Evolutionary conservation across 116 monocot genomes (phyloP).

Genomic region (Zostera marina): DNA sequence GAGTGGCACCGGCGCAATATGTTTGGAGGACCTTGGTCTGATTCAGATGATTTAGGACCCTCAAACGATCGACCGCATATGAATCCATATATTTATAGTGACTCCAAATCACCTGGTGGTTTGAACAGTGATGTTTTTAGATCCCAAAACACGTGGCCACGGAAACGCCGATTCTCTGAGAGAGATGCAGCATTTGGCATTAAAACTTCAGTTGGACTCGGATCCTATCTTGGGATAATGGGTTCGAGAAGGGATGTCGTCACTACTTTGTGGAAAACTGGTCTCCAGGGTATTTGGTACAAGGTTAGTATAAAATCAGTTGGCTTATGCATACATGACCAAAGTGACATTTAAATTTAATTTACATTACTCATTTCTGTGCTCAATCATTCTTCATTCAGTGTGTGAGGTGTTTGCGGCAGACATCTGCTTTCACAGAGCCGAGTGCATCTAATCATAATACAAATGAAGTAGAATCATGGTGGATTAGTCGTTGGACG

Average conservation of each 20-base stretch:
- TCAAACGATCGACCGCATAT: conserved; percentile 29
- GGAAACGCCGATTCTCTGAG: conserved; percentile 81
- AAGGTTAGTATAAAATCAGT: conserved; percentile 31
- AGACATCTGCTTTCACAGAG: conserved; percentile 70
- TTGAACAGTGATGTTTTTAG: conserved; percentile 15
- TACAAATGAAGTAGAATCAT: conserved; percentile 73
- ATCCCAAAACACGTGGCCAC: conserved; percentile 65
- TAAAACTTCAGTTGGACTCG: conserved; percentile 85
- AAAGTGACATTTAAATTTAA: neutral
- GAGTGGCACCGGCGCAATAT: conserved; percentile 99
- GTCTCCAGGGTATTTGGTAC: conserved; percentile 88
- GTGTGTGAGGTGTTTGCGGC: conserved; percentile 90
- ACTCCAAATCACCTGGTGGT: conserved; percentile 11
- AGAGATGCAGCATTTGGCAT: conserved; percentile 97
- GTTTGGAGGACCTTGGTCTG: conserved; percentile 97
- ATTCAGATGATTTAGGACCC: conserved; percentile 66
- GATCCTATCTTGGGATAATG: conserved; percentile 94
- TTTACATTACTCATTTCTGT: neutral
- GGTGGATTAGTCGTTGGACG: conserved; percentile 89
- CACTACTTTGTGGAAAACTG: conserved; percentile 84
- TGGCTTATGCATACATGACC: too few relatives aligned
- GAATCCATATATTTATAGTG: conserved; percentile 23
- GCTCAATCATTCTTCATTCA: conserved; percentile 8
- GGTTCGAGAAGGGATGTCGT: conserved; percentile 94
- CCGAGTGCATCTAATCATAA: conserved; percentile 24